A percentile compares a stretch with the other conserved stretches of the same genome.
phyloP scores from a whole-genome alignment of 306 rosid genomes.

The Inga laurina region DNA sequence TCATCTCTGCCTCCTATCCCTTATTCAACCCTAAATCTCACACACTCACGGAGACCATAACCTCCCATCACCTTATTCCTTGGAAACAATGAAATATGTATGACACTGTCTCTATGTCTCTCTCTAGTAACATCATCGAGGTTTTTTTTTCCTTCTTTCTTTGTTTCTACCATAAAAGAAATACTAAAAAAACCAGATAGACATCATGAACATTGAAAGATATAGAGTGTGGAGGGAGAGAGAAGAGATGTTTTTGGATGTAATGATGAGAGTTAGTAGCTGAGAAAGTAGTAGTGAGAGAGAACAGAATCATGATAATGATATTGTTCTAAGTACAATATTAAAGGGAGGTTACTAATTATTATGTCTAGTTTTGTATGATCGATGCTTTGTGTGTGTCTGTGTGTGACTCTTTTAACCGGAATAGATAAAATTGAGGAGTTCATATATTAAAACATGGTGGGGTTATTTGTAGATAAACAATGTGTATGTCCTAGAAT shows the following conservation, averaged over 20 bases:
- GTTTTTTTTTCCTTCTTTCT: neutral
- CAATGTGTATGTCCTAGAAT: conserved; percentile 21
- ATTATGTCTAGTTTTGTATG: conserved; percentile 32
- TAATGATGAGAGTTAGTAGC: conserved; percentile 49
- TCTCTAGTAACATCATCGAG: neutral
- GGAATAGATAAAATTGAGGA: conserved; percentile 27
- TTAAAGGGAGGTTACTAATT: conserved; percentile 36
- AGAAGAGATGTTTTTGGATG: conserved; percentile 37
- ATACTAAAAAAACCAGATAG: neutral
- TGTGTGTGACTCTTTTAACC: neutral
- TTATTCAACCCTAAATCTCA: conserved; percentile 54
- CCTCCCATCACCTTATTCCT: conserved; percentile 38
- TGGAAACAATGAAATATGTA: conserved; percentile 29
- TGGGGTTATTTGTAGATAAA: conserved; percentile 31
- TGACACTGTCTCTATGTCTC: neutral
- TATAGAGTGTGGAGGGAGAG: neutral
- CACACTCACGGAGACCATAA: conserved; percentile 39
- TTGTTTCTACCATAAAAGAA: neutral
- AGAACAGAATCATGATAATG: conserved; percentile 19
- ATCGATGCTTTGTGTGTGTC: neutral
- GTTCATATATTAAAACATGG: conserved; percentile 2
- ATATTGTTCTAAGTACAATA: conserved; percentile 30
- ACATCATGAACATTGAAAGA: neutral
- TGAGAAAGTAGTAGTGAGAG: conserved; percentile 28
- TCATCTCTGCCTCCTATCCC: conserved; percentile 48